Percentiles rank a stretch among this genome's conserved stretches.
phyloP scores from a whole-genome alignment of 495 filamentous ascomycete species.

The Neohortaea acidophila region DNA sequence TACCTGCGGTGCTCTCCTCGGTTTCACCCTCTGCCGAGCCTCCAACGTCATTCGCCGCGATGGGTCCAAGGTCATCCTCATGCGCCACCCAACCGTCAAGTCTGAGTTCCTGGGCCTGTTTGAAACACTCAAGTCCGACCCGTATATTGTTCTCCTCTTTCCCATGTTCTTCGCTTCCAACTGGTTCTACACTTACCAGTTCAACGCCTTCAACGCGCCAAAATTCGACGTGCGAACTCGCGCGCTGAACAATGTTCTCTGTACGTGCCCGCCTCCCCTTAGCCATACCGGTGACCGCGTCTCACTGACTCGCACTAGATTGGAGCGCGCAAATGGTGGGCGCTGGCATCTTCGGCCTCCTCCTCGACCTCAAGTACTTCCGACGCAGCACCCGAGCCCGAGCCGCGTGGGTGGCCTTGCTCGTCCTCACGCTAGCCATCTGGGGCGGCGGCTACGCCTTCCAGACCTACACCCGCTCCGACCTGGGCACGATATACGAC shows the following conservation, averaged over 20 bases:
- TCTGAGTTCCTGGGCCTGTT: conserved; percentile 66
- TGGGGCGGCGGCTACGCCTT: conserved; percentile 84
- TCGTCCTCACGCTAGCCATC: conserved; percentile 61
- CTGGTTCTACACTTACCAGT: conserved; percentile 37
- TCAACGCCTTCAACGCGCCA: conserved; percentile 45
- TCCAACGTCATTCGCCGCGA: conserved; percentile 64
- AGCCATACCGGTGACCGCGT: no score
- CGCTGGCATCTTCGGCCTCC: conserved; percentile 60
- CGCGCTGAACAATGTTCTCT: conserved; percentile 69
- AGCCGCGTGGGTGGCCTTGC: conserved; percentile 46
- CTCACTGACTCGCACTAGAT: no score
- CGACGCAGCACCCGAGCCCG: conserved; percentile 64
- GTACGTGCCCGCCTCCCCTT: no score
- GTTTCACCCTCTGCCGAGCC: conserved; percentile 59
- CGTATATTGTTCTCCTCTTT: conserved; percentile 73
- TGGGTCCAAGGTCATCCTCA: conserved; percentile 66
- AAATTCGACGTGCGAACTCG: conserved; percentile 73
- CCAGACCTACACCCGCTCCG: conserved; percentile 47
- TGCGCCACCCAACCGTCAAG: conserved; percentile 61
- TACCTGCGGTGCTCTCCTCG: conserved; percentile 54
- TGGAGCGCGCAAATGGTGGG: conserved; percentile 80
- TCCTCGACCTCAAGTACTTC: conserved; percentile 49
- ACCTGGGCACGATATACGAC: conserved; percentile 38
- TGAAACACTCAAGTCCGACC: conserved; percentile 54
- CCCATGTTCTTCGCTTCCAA: conserved; percentile 32